Percentiles rank a stretch among this genome's conserved stretches.
Evolutionary conservation across 257 asterid genomes (phyloP).

Genomic region (Nicotiana obtusifolia): DNA sequence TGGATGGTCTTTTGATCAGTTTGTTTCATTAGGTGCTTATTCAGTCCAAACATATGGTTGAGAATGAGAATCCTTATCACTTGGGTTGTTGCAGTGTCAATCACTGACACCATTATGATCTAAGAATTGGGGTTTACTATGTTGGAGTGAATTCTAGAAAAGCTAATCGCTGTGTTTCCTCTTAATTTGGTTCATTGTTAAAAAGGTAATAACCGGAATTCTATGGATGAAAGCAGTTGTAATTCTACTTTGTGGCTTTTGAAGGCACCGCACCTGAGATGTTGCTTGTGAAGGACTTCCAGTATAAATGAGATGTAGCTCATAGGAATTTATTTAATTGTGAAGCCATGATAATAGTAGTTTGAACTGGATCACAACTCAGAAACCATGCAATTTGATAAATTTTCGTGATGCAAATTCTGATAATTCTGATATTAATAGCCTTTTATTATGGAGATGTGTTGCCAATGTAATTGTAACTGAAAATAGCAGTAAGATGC

Average conservation of each 20-base stretch:
- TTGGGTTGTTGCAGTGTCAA: neutral
- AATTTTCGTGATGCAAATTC: neutral
- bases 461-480: neutral
- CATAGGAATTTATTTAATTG: neutral
- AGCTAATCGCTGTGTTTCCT: neutral
- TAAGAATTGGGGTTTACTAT: neutral
- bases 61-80: slow-evolving; percentile 3
- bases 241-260: neutral
- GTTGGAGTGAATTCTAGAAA: neutral
- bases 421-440: neutral
- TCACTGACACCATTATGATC: neutral
- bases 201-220: neutral
- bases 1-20: neutral
- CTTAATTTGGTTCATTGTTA: neutral
- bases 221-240: neutral
- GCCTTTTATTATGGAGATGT: neutral
- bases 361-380: neutral
- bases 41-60: neutral
- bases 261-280: neutral
- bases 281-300: neutral
- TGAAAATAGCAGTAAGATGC: neutral
- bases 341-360: neutral
- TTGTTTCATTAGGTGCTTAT: neutral
- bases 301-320: neutral
- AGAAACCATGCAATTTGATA: neutral